Evolutionary conservation across 1,139 yeast genomes (phyloP).

Genomic region (Candida sp.): DNA sequence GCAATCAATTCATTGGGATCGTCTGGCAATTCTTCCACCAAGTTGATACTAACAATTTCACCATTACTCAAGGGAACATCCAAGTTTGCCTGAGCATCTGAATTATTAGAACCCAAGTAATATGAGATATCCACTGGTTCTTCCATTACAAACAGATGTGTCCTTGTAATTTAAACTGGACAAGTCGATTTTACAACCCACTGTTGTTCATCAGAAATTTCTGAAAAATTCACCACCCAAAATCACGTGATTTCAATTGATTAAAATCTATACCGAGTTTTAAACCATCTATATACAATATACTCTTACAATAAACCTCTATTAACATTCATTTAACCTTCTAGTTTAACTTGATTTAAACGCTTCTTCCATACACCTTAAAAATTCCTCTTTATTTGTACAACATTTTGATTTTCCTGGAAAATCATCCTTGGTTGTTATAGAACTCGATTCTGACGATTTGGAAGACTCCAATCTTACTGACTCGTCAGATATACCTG

Average conservation of each 20-base stretch:
- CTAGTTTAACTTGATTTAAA: background rate
- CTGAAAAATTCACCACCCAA: background rate
- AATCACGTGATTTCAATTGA: background rate
- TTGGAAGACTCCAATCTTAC: too few relatives aligned
- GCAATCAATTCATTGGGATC: conserved; percentile 81
- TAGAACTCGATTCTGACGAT: too few relatives aligned
- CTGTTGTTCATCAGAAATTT: background rate
- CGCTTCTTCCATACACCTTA: background rate
- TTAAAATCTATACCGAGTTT: background rate
- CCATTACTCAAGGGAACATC: conserved; percentile 72
- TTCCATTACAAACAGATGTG: conserved; percentile 16
- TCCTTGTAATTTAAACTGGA: background rate
- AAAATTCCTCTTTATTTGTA: background rate
- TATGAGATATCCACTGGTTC: conserved; percentile 35
- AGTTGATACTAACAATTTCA: conserved; percentile 69
- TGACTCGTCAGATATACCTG: too few relatives aligned
- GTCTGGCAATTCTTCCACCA: conserved; percentile 74
- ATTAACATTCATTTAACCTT: background rate
- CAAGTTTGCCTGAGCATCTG: conserved; percentile 32
- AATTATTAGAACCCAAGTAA: conserved; percentile 32
- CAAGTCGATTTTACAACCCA: background rate
- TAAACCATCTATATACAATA: background rate
- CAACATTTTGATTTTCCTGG: background rate
- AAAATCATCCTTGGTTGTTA: background rate
- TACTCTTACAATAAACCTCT: background rate